Evolutionary conservation across 768 basidiomycete genomes (phyloP), one percentile per base, ranked within the genome.

Genomic region (Leccinellum rugosiceps): DNA sequence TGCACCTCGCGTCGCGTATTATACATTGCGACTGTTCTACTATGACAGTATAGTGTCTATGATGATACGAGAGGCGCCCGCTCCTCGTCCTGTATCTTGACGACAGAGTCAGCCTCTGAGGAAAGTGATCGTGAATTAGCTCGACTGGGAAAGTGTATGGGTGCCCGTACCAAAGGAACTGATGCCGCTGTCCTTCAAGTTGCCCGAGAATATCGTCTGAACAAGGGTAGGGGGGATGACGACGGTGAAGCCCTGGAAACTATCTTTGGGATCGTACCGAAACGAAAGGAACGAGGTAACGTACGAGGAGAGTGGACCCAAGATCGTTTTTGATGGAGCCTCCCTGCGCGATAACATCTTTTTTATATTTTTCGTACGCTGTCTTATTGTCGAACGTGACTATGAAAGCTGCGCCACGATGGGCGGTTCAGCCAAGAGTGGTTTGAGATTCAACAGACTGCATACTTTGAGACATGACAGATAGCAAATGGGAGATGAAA

Each of bases 201-300:
- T 41, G 0, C 15, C 15, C 15, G 50, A 14, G 8, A 0, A 2
- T 2, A 67, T 47, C 23, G 14, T 11, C 4, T 26, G 0, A 25
- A 54, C 52, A 14, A 59, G 1, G 15, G 21, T 1, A 0, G 11
- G 13, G 5, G 68, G 55, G 4, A 68, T 57, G 44, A 10, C 14
- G n/a, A 63, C 68, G 1, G 57, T 47, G 59, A 68, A 67, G 19
- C 61, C 57, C 67, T 70, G 21, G 8, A 49, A 13, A 31, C 17
- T 19, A 6, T 3, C 5, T 1, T 51, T 15, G 50, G 26, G 17
- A 47, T 45, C 35, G 8, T 23, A 11, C 38, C 3, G 32, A 7
- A 13, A 25, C 6, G 23, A 54, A 2, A 32, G 4, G 9, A 49
- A 38, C 3, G 5, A 48, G 14, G 14, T 6, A 31, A 55, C 50